Conservation (phyloP, 2,329 filamentous ascomycete species). For the Hymenoscyphus infarciens region DNA sequence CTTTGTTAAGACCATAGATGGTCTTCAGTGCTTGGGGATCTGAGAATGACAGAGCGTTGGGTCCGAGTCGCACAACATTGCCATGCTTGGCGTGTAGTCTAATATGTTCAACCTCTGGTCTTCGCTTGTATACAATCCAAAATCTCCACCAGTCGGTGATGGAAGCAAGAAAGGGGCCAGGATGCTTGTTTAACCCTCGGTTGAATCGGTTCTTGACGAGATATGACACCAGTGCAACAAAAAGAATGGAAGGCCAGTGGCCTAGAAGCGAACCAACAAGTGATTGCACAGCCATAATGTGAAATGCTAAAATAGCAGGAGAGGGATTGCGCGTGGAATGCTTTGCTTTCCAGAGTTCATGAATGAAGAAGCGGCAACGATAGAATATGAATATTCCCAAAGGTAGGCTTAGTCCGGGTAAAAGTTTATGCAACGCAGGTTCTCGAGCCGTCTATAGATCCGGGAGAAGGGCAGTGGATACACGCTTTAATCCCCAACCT, state of each 20-base stretch:
- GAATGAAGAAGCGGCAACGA: neutral
- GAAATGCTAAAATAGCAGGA: neutral
- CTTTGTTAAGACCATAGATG: slow-evolving; percentile 82
- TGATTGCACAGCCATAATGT: slow-evolving; percentile 24
- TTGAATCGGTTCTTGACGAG: slow-evolving; percentile 48
- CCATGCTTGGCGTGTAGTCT: slow-evolving; percentile 68
- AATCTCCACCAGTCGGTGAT: slow-evolving; percentile 74
- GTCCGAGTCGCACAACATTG: slow-evolving; percentile 70
- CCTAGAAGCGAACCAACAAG: slow-evolving; percentile 19
- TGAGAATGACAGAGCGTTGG: slow-evolving; percentile 70
- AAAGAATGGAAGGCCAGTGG: slow-evolving; percentile 43
- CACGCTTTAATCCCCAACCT: slow-evolving; percentile 5
- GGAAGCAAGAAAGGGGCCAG: slow-evolving; percentile 66
- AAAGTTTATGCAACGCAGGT: slow-evolving; percentile 3
- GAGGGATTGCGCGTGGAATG: neutral
- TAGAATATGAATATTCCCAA: neutral
- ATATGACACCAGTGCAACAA: slow-evolving; percentile 38
- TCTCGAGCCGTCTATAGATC: neutral
- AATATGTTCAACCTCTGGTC: slow-evolving; percentile 65
- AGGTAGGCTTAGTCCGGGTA: neutral
- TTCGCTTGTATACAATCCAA: slow-evolving; percentile 60
- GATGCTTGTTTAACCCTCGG: slow-evolving; percentile 64
- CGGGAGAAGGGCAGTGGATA: slow-evolving; percentile 1
- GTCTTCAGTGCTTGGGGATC: slow-evolving; percentile 68
- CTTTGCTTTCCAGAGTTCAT: neutral